Evolutionary conservation across 768 basidiomycete species (phyloP).

Genomic region (Calocybe gangraenosa): DNA sequence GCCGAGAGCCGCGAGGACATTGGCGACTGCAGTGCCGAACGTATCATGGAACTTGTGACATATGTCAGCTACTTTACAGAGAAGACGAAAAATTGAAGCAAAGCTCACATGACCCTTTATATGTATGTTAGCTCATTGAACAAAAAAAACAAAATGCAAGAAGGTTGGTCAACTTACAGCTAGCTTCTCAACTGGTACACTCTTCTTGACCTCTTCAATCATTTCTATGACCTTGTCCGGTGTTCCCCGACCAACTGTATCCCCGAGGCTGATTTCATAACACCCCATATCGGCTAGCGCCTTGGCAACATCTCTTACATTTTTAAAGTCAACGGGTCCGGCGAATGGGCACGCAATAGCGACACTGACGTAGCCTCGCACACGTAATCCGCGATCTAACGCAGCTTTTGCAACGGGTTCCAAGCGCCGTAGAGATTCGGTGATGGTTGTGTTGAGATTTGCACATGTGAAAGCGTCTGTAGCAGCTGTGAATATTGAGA

Average conservation of each 20-base stretch:
- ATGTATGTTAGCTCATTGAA: background rate
- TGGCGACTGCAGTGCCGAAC: slow-evolving; percentile 77
- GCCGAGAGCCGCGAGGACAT: slow-evolving; percentile 66
- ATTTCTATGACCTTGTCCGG: slow-evolving; percentile 64
- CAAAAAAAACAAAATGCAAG: background rate
- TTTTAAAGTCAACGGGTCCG: slow-evolving; percentile 63
- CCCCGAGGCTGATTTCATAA: slow-evolving; percentile 89
- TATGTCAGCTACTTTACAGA: slow-evolving; percentile 3
- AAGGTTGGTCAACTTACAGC: slow-evolving; percentile 44
- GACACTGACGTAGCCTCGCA: slow-evolving; percentile 85
- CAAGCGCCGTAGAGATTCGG: slow-evolving; percentile 65
- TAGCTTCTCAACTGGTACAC: slow-evolving; percentile 59
- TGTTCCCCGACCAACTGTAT: slow-evolving; percentile 86
- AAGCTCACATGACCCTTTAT: slow-evolving; percentile 51
- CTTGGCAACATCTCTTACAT: slow-evolving; percentile 66
- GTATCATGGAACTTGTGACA: slow-evolving; percentile 82
- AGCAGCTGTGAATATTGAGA: slow-evolving; percentile 86
- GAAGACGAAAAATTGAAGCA: background rate
- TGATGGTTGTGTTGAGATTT: slow-evolving; percentile 75
- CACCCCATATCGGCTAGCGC: slow-evolving; percentile 86
- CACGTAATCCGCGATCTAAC: slow-evolving; percentile 54
- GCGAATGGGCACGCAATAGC: slow-evolving; percentile 83
- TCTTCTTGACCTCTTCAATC: slow-evolving; percentile 64
- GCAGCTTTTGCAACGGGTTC: slow-evolving; percentile 62
- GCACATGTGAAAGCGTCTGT: slow-evolving; percentile 83